Percentiles rank a stretch among this genome's conserved stretches.
Conservation (phyloP, 441 rosid species). For the Bocquillonia castaneifolia region DNA sequence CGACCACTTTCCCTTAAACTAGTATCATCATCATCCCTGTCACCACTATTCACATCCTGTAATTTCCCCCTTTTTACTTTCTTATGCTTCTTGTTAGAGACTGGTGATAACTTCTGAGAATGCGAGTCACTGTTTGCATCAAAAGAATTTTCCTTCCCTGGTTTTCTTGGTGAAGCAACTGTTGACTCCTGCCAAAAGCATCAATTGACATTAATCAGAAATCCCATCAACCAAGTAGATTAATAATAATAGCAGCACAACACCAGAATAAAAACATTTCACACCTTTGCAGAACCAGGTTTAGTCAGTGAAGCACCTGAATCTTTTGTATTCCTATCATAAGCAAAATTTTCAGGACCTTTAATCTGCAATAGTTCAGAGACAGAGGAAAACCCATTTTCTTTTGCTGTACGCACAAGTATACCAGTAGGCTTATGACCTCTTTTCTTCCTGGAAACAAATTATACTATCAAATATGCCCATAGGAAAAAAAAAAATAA, state of each 20-base stretch:
- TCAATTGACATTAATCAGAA: conserved; percentile 9
- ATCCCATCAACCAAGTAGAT: conserved; percentile 5
- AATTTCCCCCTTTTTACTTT: conserved; percentile 37
- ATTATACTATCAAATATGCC: conserved; percentile 11
- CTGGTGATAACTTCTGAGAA: conserved; percentile 16
- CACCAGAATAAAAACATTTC: not conserved
- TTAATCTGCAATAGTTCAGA: conserved; percentile 51
- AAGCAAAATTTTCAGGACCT: conserved; percentile 36
- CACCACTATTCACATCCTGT: conserved; percentile 34
- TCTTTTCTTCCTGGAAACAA: conserved; percentile 53
- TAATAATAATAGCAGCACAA: not conserved
- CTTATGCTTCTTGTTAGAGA: conserved; percentile 29
- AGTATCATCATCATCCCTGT: conserved; percentile 19
- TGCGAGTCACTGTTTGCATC: conserved; percentile 30
- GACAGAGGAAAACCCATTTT: conserved; percentile 65
- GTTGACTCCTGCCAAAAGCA: conserved; percentile 31
- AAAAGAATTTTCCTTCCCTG: conserved; percentile 57
- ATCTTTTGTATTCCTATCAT: conserved; percentile 27
- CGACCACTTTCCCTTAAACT: conserved; percentile 17
- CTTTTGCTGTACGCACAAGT: conserved; percentile 54
- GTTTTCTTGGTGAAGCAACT: conserved; percentile 34
- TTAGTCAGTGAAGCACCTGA: conserved; percentile 27
- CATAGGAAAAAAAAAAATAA: not conserved
- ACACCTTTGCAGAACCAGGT: conserved; percentile 33
- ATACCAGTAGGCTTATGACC: conserved; percentile 79